Evolutionary conservation across 1,139 yeast species (phyloP).

Genomic region (Magnusiomyces tetraspermus): DNA sequence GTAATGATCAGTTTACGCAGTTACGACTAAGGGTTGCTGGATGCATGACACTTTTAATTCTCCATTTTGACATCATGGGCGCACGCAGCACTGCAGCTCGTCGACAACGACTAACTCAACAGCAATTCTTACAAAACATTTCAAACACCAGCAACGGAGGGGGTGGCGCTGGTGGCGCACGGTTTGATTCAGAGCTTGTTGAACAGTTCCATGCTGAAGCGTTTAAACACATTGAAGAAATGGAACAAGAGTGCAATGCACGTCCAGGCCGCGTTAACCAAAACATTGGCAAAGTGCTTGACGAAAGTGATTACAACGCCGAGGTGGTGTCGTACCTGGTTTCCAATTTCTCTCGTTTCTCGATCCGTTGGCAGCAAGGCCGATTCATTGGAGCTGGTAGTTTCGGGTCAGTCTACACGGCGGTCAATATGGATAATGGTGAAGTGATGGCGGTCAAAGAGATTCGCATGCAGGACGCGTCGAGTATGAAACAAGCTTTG

Average conservation of each 20-base stretch:
- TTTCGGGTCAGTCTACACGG: conserved; percentile 89
- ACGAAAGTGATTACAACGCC: conserved; percentile 77
- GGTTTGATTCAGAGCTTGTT: conserved; percentile 52
- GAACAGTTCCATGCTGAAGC: conserved; percentile 50
- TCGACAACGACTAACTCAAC: conserved; percentile 32
- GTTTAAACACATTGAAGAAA: conserved; percentile 47
- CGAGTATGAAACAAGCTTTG: conserved; percentile 73
- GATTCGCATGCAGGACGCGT: conserved; percentile 81
- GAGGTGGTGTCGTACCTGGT: conserved; percentile 81
- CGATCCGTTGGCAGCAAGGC: conserved; percentile 97
- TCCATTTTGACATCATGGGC: conserved; percentile 98
- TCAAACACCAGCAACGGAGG: conserved; percentile 4
- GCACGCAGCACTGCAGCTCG: conserved; percentile 76
- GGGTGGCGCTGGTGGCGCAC: conserved; percentile 21
- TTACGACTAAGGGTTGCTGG: conserved; percentile 83
- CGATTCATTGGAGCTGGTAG: conserved; percentile 91
- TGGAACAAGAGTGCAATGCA: conserved; percentile 40
- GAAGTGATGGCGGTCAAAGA: conserved; percentile 97
- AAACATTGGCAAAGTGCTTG: conserved; percentile 79
- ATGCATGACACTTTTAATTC: conserved; percentile 84
- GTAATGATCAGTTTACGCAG: conserved; percentile 63
- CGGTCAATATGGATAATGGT: conserved; percentile 88
- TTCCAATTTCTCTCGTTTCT: conserved; percentile 79
- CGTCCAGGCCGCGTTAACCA: conserved; percentile 41
- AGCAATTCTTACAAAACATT: conserved; percentile 6